A percentile compares a stretch with the other conserved stretches of the same genome.
These are phyloP conservation scores for Thalassiosira ordinaria DNA, from an alignment of 352 stramenopile species.

Conservation along the genomic window DNA sequence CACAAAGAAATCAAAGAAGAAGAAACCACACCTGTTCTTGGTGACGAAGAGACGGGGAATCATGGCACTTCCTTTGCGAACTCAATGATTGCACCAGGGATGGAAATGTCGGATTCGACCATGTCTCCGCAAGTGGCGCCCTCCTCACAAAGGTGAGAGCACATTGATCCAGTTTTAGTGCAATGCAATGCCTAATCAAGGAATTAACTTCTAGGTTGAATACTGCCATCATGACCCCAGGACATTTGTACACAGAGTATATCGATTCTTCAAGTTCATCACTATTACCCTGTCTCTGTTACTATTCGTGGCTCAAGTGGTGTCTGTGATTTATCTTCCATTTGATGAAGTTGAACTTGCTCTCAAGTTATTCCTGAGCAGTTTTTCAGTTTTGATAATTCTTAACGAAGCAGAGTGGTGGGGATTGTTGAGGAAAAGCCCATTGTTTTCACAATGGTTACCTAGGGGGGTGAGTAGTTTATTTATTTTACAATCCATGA, in stretches of 20 bases:
- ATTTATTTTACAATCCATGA: too few species aligned
- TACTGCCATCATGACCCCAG: too few species aligned
- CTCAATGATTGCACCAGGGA: background rate
- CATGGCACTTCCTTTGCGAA: background rate
- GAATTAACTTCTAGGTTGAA: background rate
- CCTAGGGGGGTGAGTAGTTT: slow-evolving; percentile 15
- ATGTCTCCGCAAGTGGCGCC: background rate
- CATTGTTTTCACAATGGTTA: slow-evolving; percentile 29
- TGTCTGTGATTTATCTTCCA: slow-evolving; percentile 24
- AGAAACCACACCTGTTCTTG: slow-evolving; percentile 1
- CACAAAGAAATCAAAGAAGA: background rate
- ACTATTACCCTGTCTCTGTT: slow-evolving; percentile 6
- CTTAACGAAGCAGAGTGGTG: slow-evolving; percentile 25
- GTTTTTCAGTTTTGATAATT: slow-evolving; percentile 31
- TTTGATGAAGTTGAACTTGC: slow-evolving; percentile 30
- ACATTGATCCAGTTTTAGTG: background rate
- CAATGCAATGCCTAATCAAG: background rate
- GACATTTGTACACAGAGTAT: background rate
- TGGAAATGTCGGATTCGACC: background rate
- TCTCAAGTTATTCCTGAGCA: slow-evolving; percentile 32
- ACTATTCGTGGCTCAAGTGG: slow-evolving; percentile 30
- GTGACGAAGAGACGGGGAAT: background rate
- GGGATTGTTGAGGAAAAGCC: slow-evolving; percentile 14
- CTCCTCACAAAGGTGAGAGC: background rate
- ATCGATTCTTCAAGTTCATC: slow-evolving; percentile 15